Evolutionary conservation across 345 rosid genomes (phyloP).

Genomic region (Citrus reticulata): DNA sequence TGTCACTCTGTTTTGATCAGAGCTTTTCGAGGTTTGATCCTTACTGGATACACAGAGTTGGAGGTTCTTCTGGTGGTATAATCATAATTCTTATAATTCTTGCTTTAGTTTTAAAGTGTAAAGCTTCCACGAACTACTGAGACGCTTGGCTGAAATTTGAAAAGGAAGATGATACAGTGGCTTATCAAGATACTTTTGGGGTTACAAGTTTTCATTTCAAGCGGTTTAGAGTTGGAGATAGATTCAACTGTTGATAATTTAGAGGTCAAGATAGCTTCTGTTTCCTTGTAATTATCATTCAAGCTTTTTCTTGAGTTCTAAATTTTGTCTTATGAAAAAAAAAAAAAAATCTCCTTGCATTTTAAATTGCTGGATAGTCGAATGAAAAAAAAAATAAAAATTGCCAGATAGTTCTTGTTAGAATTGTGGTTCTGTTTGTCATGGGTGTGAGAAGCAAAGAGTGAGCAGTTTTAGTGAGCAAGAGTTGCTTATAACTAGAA

Average conservation of each 20-base stretch:
- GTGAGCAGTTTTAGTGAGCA: neutral
- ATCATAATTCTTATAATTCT: constrained; percentile 61
- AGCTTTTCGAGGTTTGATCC: constrained; percentile 70
- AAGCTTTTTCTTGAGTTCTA: neutral
- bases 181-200: neutral
- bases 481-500: neutral
- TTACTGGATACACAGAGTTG: constrained; percentile 83
- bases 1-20: constrained; percentile 54
- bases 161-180: neutral
- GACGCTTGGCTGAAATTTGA: neutral
- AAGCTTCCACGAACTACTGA: constrained; percentile 23
- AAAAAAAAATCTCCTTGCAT: no score
- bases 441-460: neutral
- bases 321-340: neutral
- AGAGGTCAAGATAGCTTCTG: neutral
- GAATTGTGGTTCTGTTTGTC: neutral
- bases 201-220: neutral
- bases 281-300: neutral
- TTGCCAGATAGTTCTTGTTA: neutral
- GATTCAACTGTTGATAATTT: constrained; percentile 1
- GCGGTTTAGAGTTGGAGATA: neutral
- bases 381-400: no score
- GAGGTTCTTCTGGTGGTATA: constrained; percentile 88
- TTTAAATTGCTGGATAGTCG: no score
- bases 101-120: constrained; percentile 55